A percentile compares a stretch with the other conserved stretches of the same genome.
Evolutionary conservation across 106 monocot genomes (phyloP).

Genomic region (Acorus gramineus): DNA sequence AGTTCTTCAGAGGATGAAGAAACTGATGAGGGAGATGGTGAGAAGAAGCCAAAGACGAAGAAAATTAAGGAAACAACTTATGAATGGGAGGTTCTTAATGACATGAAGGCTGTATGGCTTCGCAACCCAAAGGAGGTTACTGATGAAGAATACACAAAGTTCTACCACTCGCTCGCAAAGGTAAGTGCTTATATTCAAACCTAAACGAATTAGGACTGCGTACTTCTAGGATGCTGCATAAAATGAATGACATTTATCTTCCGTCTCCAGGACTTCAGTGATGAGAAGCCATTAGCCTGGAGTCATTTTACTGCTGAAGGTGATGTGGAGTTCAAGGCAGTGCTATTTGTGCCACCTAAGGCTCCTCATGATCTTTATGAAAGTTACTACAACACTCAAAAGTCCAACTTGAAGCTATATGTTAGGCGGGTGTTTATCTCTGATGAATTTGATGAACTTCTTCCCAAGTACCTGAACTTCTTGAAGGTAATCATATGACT

Average conservation of each 20-base stretch:
- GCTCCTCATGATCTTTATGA: slow-evolving; percentile 97
- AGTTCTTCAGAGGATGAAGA: slow-evolving; percentile 54
- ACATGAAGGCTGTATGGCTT: slow-evolving; percentile 98
- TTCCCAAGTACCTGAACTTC: slow-evolving; percentile 93
- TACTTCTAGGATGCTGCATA: no score
- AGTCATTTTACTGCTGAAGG: slow-evolving; percentile 97
- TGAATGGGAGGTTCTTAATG: slow-evolving; percentile 92
- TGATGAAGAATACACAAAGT: slow-evolving; percentile 92
- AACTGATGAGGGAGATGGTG: slow-evolving; percentile 47
- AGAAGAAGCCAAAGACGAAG: slow-evolving; percentile 78
- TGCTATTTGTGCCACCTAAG: slow-evolving; percentile 93
- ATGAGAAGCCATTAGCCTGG: slow-evolving; percentile 87
- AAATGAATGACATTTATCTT: no score
- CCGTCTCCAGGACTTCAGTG: slow-evolving; percentile 67
- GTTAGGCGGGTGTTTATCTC: slow-evolving; percentile 98
- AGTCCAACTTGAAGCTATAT: slow-evolving; percentile 90
- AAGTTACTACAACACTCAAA: slow-evolving; percentile 85
- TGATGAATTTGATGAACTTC: slow-evolving; percentile 94
- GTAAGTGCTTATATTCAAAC: slow-evolving; percentile 16
- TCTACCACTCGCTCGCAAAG: slow-evolving; percentile 88
- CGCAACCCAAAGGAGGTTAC: slow-evolving; percentile 91
- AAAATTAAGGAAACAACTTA: slow-evolving; percentile 74
- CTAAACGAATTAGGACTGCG: no score
- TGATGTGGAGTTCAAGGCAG: slow-evolving; percentile 97
- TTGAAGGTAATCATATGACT: slow-evolving; percentile 45